These are phyloP conservation scores for Fragilariopsis cylindrus DNA, from an alignment of 108 stramenopile genomes.

Conservation along the genomic window DNA sequence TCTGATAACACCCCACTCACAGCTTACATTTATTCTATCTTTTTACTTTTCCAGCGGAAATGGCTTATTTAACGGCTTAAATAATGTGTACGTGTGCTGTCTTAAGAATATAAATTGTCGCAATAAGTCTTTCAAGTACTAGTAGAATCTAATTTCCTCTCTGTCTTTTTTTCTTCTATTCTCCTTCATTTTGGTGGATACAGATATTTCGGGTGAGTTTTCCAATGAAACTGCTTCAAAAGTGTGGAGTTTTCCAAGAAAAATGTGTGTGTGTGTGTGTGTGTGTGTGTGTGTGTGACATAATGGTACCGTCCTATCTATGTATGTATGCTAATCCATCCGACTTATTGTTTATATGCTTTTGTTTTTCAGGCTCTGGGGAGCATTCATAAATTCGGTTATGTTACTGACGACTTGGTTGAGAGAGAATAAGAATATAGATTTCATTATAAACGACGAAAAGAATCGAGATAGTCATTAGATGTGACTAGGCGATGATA, in stretches of 20 bases:
- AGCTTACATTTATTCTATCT: no score
- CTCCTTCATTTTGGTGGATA: not conserved
- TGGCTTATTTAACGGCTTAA: slow-evolving; percentile 49
- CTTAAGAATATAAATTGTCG: not conserved
- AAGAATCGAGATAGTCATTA: not conserved
- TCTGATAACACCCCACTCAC: no score
- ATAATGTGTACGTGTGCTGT: slow-evolving; percentile 17
- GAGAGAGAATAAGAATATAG: slow-evolving; percentile 50
- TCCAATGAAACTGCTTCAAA: not conserved
- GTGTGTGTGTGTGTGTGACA: no score
- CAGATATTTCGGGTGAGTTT: slow-evolving; percentile 14
- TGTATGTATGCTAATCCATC: not conserved
- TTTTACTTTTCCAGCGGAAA: slow-evolving; percentile 11
- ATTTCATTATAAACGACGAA: slow-evolving; percentile 4
- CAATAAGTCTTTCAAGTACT: not conserved
- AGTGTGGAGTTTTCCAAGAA: not conserved
- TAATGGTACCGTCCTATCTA: not conserved
- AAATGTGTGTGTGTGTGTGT: no score
- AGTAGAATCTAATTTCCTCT: no score
- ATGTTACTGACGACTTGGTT: slow-evolving; percentile 57
- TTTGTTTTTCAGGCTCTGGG: slow-evolving; percentile 54
- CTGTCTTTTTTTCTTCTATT: not conserved
- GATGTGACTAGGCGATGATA: slow-evolving; percentile 4
- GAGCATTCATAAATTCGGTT: slow-evolving; percentile 45
- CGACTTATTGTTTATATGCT: not conserved